These are phyloP conservation scores for Penicillium sp. DNA, from an alignment of 2,329 filamentous ascomycete genomes.

Conservation along the genomic window DNA sequence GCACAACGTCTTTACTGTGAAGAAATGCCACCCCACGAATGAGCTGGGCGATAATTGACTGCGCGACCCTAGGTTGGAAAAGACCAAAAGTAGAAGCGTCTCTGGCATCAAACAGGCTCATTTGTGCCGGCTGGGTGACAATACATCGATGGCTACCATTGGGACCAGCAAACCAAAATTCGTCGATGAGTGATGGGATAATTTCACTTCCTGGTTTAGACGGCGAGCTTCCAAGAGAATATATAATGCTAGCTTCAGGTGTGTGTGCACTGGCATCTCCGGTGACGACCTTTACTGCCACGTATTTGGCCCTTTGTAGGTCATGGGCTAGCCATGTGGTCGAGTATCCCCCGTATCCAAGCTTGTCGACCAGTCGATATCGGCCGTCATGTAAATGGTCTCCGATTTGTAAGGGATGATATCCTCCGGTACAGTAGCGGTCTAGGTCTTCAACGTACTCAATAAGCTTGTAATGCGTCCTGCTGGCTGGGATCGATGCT, in stretches of 20 bases:
- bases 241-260: conserved; percentile 20
- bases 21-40: conserved; percentile 5
- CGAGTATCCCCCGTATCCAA: conserved; percentile 40
- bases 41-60: conserved; percentile 21
- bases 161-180: conserved; percentile 25
- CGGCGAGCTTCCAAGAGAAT: not conserved
- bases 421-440: not conserved
- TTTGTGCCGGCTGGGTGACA: conserved; percentile 15
- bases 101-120: conserved; percentile 23
- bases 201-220: not conserved
- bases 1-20: conserved; percentile 24
- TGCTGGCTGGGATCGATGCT: no score
- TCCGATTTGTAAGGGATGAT: conserved; percentile 30
- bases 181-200: conserved; percentile 17
- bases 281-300: conserved; percentile 28
- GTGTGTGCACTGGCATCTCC: conserved; percentile 16
- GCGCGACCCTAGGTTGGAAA: conserved; percentile 25
- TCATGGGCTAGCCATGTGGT: conserved; percentile 42
- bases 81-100: conserved; percentile 25
- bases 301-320: conserved; percentile 19
- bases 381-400: conserved; percentile 25
- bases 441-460: conserved; percentile 21
- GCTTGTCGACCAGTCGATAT: conserved; percentile 40
- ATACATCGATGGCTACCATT: conserved; percentile 1
- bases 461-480: conserved; percentile 23